phyloP scores from a whole-genome alignment of 2,329 filamentous ascomycete genomes.

The Botryotinia convoluta region DNA sequence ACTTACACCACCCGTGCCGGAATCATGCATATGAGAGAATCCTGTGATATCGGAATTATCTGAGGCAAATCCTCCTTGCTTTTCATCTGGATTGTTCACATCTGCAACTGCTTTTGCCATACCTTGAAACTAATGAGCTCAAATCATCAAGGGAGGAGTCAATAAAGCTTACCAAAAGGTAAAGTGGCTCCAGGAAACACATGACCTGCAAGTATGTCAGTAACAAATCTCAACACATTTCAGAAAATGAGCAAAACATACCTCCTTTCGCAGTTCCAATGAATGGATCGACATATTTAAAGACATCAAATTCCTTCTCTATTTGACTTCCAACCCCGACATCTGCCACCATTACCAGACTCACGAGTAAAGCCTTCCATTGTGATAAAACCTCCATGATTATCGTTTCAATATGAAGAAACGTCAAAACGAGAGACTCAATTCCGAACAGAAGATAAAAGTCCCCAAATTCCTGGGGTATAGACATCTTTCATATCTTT shows the following conservation, averaged over 20 bases:
- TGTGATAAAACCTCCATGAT: neutral
- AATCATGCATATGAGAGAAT: conserved; percentile 44
- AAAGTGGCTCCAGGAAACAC: conserved; percentile 56
- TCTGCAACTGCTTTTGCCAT: conserved; percentile 53
- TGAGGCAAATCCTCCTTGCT: conserved; percentile 56
- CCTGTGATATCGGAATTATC: conserved; percentile 42
- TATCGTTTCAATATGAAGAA: neutral
- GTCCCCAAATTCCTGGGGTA: neutral
- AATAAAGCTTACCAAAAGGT: conserved; percentile 45
- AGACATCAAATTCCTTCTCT: conserved; percentile 36
- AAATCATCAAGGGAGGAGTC: neutral
- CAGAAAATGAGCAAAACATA: neutral
- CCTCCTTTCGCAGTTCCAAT: conserved; percentile 56
- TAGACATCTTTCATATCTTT: conserved; percentile 1
- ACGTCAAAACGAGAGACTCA: neutral
- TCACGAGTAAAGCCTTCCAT: neutral
- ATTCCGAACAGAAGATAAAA: neutral
- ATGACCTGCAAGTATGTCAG: conserved; percentile 39
- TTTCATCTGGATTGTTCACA: conserved; percentile 47
- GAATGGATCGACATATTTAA: conserved; percentile 49
- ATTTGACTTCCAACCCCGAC: neutral
- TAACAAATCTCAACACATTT: no score
- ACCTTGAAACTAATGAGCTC: conserved; percentile 40
- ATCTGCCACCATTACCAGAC: neutral
- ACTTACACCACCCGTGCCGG: conserved; percentile 44